phyloP scores from a whole-genome alignment of 2,329 filamentous ascomycete species.

The Talaromyces sp. region DNA sequence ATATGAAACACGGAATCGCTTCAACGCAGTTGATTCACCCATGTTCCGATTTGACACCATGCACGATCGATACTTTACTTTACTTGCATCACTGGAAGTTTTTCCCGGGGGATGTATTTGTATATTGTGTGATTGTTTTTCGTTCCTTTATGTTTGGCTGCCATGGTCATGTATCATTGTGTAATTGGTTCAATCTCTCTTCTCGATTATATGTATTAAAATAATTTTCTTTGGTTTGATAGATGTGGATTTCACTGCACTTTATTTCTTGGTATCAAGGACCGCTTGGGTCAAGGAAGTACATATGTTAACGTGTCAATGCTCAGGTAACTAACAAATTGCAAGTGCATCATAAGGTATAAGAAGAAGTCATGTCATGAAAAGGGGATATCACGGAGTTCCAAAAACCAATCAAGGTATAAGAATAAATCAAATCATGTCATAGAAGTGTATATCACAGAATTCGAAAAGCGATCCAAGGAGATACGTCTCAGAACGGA shows the following conservation, averaged over 20 bases:
- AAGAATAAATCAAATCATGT: neutral
- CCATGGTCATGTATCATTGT: conserved; percentile 1
- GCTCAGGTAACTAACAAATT: neutral
- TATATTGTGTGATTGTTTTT: neutral
- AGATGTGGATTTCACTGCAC: neutral
- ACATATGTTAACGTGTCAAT: neutral
- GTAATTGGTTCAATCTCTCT: neutral
- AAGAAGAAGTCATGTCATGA: neutral
- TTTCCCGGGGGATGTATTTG: neutral
- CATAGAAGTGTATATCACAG: neutral
- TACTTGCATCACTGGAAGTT: neutral
- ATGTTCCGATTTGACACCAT: neutral
- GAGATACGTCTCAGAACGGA: neutral
- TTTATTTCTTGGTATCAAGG: neutral
- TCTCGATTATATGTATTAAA: conserved; percentile 9
- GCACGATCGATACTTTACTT: neutral
- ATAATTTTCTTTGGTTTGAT: neutral
- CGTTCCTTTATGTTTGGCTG: neutral
- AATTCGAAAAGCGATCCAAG: neutral
- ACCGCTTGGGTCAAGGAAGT: neutral
- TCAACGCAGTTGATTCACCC: neutral
- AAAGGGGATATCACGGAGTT: neutral
- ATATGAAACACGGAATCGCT: neutral
- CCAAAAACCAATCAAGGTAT: neutral
- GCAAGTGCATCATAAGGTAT: neutral